phyloP scores from a whole-genome alignment of 768 basidiomycete species.

The Chlorophyllum brunneum region DNA sequence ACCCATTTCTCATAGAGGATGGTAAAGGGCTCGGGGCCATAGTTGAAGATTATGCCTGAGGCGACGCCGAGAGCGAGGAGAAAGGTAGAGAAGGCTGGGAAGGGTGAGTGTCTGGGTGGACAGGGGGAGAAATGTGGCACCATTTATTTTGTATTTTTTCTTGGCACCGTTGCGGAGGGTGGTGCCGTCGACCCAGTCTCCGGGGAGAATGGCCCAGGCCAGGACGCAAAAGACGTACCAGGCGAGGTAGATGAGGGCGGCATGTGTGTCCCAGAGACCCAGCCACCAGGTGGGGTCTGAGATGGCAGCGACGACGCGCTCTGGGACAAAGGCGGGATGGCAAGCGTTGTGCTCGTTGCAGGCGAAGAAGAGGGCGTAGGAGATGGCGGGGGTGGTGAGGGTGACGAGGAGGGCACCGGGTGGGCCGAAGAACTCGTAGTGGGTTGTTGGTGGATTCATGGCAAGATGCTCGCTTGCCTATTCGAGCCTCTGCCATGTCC shows the following conservation, averaged over 20 bases:
- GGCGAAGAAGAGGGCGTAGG: slow-evolving; percentile 74
- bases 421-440: slow-evolving; percentile 83
- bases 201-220: slow-evolving; percentile 78
- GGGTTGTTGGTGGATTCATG: slow-evolving; percentile 66
- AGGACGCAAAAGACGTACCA: slow-evolving; percentile 91
- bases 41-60: slow-evolving; percentile 63
- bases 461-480: slow-evolving; percentile 13
- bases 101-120: slow-evolving; percentile 2
- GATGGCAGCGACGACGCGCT: slow-evolving; percentile 43
- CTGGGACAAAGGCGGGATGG: slow-evolving; percentile 49
- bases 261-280: slow-evolving; percentile 79
- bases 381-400: slow-evolving; percentile 62
- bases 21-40: slow-evolving; percentile 78
- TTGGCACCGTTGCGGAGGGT: slow-evolving; percentile 70
- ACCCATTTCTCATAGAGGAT: slow-evolving; percentile 92
- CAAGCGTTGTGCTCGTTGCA: slow-evolving; percentile 68
- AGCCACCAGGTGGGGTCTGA: slow-evolving; percentile 60
- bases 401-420: slow-evolving; percentile 71
- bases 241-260: slow-evolving; percentile 67
- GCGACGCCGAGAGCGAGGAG: slow-evolving; percentile 76
- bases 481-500: slow-evolving; percentile 32
- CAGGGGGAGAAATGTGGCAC: slow-evolving; percentile 37
- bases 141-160: slow-evolving; percentile 93
- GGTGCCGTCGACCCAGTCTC: slow-evolving; percentile 67
- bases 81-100: slow-evolving; percentile 85